Evolutionary conservation across 805 yeast genomes (phyloP), one percentile per base, ranked within the genome.

Genomic region (Wilhelminamyces savonicus): DNA sequence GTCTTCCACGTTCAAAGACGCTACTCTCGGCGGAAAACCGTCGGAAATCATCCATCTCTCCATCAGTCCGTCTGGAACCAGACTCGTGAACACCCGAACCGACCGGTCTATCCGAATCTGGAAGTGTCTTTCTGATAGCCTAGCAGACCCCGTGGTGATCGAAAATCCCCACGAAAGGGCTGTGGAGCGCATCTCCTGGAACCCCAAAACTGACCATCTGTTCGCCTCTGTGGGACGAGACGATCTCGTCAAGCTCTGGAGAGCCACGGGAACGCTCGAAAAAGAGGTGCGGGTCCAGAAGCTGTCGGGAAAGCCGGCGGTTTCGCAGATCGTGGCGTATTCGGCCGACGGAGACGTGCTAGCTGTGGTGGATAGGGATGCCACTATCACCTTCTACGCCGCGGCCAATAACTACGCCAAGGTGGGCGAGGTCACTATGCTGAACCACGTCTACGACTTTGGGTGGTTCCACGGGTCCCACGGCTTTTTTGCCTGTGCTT

Each of bases 161-260:
- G 67, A 59, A 23, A 50, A 51, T 19, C 58, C 69, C 2, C 77
- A 72, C 37, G 35, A 39, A 3, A 50, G 50, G 27, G 41, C 61
- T 2, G 67, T 68, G 13, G 66, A 62, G 30, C 37, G 59, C 14
- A 35, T 76, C 7, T 41, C 64, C 2, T 76, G 78, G 78, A 56
- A 67, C 27, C 78, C 81, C 1, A 44, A 45, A 13, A 46, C 58
- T 17, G 71, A 73, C 17, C 56, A 57, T 24, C 41, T 56, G 9
- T 56, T 76, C 30, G 76, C 70, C 3, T 57, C 71, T 5, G 75
- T 69, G 21, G 75, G 75, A 5, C 41, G 59, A 17, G 81, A 73
- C 40, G 56, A 58, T 9, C 41, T 36, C 25, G 52, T 76, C 21
- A 67, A 68, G 39, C 36, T 71, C 17, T 70, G 79, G 78, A 37